phyloP scores from a whole-genome alignment of 2,329 filamentous ascomycete species.

The Bimuria novae-zelandiae region DNA sequence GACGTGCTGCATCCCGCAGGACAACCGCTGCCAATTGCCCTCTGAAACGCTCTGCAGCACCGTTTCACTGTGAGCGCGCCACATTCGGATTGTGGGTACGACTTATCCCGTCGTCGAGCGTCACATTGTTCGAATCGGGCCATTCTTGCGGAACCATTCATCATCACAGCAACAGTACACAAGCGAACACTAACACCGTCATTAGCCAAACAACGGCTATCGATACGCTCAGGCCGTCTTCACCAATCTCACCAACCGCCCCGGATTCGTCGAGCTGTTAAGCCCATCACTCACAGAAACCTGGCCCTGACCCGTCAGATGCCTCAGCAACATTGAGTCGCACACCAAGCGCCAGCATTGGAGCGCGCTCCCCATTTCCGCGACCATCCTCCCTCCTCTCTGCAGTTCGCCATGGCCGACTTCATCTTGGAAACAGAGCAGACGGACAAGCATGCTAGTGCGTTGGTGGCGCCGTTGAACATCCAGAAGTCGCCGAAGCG shows the following conservation, averaged over 20 bases:
- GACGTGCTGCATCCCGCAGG: conserved; percentile 17
- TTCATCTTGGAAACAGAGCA: conserved; percentile 31
- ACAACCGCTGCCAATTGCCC: conserved; percentile 14
- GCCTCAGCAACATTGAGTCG: conserved; percentile 30
- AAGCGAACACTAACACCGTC: conserved; percentile 27
- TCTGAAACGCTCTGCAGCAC: conserved; percentile 19
- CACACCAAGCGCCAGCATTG: conserved; percentile 30
- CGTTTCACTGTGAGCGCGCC: conserved; percentile 11
- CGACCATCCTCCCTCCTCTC: conserved; percentile 7
- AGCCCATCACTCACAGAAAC: conserved; percentile 14
- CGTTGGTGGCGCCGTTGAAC: conserved; percentile 43
- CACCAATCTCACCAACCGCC: conserved; percentile 8
- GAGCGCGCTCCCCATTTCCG: conserved; percentile 1
- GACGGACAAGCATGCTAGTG: conserved; percentile 41
- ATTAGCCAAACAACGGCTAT: conserved; percentile 23
- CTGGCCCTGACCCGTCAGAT: conserved; percentile 30
- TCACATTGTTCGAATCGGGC: conserved; percentile 32
- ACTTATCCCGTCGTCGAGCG: conserved; percentile 32
- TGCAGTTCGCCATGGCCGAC: conserved; percentile 33
- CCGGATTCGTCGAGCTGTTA: conserved; percentile 5
- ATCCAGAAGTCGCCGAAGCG: conserved; percentile 43
- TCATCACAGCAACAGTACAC: conserved; percentile 35
- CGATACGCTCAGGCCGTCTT: conserved; percentile 13
- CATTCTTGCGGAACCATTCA: conserved; percentile 32
- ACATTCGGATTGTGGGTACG: conserved; percentile 27